Base-by-base conservation (phyloP, 2,329 filamentous ascomycete species). In the Fusarium pseudonygamai region DNA sequence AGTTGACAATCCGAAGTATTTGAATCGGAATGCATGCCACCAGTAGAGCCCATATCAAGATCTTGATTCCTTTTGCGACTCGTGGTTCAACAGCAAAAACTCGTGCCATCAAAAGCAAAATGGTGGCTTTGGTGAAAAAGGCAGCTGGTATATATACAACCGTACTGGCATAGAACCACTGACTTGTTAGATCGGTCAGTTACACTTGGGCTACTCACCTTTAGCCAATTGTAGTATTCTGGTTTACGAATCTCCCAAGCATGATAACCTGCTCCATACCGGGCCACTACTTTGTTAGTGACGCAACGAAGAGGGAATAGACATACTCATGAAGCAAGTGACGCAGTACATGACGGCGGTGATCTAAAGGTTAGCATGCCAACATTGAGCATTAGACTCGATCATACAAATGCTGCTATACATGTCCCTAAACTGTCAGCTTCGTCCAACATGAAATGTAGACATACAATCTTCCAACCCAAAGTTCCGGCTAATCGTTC, bases 1-100 rank as follows among this genome's bases (percentile, higher is more conserved):
- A 86, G 30, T 83, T 80, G 47, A 82, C 78, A 42, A 84, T 82
- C 60, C 85, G 85, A 42, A 85, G 77, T 37, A 85, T 39, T 2
- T 69, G 60, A 2, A 76, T 62, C 20, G 72, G 72, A n/a, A 70
- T 5, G 30, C 72, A 76, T 15, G 62, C 67, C 28, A 70, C 22
- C 7, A 75, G n/a, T 2, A 76, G 39, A 40, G 58, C 60, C 72
- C 72, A 67, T 14, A 72, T 72, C 20, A 76, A 76, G 32, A 74
- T 52, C 16, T 49, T 57, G 22, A 76, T 73, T 24, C 37, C 70
- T 4, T 60, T 73, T 12, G 72, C 58, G 45, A 77, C 62, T 15
- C 42, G 45, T 22, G 60, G 60, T 45, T 75, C 62, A 42, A 74
- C 60, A 4, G 74, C 64, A 40, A 76, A 76, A 22, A 76, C 74